These are phyloP conservation scores for Aaosphaeria pasadenensis DNA, from an alignment of 2,329 filamentous ascomycete species.

Conservation along the genomic window DNA sequence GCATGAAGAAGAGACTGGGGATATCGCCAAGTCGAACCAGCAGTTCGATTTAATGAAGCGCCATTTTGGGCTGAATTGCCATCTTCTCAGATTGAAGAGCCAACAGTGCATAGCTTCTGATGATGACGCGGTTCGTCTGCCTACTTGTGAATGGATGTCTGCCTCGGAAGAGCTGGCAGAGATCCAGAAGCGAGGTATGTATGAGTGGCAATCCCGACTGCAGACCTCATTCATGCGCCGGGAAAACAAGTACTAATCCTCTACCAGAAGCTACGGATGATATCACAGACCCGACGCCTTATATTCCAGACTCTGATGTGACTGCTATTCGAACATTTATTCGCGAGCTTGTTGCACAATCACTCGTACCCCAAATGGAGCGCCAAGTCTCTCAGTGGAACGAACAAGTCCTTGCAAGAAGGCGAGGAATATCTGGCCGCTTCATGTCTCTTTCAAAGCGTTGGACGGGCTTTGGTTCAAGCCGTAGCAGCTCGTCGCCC, in stretches of 20 bases:
- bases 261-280: conserved; percentile 61
- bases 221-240: neutral
- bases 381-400: conserved; percentile 90
- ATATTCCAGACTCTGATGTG: conserved; percentile 89
- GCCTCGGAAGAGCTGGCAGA: conserved; percentile 79
- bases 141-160: conserved; percentile 84
- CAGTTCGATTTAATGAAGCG: conserved; percentile 99
- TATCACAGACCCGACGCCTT: conserved; percentile 68
- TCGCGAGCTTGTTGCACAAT: conserved; percentile 92
- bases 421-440: conserved; percentile 85
- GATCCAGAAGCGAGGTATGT: conserved; percentile 60
- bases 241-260: neutral
- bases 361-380: conserved; percentile 94
- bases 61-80: conserved; percentile 94
- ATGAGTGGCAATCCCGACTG: neutral
- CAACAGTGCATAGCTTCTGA: conserved; percentile 84
- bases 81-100: conserved; percentile 81
- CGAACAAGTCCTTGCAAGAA: conserved; percentile 88
- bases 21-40: conserved; percentile 83
- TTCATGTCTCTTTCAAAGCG: conserved; percentile 92
- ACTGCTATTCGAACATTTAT: conserved; percentile 86
- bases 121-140: conserved; percentile 81
- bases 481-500: conserved; percentile 53
- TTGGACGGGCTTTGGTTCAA: conserved; percentile 77
- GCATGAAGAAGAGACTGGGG: conserved; percentile 93